Conservation (phyloP, 1,139 yeast genomes). For the Magnusiomyces starmeri region DNA sequence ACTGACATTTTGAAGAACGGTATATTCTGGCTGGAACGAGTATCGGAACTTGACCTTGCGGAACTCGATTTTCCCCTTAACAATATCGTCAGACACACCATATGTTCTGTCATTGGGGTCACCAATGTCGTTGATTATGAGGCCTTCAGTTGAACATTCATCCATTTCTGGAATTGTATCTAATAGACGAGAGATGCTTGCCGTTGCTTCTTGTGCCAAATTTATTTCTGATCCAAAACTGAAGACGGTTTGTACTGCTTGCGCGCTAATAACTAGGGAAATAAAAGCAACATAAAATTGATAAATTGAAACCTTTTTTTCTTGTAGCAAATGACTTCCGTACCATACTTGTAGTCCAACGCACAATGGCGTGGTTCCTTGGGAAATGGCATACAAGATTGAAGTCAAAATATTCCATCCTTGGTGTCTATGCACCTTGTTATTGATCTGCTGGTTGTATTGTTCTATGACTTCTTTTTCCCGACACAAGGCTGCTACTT, state of each 20-base stretch:
- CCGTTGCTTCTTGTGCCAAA: slow-evolving; percentile 51
- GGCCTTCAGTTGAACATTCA: slow-evolving; percentile 46
- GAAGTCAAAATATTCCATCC: slow-evolving; percentile 28
- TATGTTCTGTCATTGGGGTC: slow-evolving; percentile 4
- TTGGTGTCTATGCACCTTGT: slow-evolving; percentile 29
- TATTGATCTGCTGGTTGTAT: slow-evolving; percentile 28
- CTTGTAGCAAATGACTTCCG: slow-evolving; percentile 31
- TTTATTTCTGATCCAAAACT: slow-evolving; percentile 78
- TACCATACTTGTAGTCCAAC: slow-evolving; percentile 38
- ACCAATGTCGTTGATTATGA: slow-evolving; percentile 21
- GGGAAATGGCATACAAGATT: slow-evolving; percentile 30
- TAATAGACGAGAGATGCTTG: slow-evolving; percentile 65
- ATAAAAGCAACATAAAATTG: slow-evolving; percentile 36
- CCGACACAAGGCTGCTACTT: slow-evolving; percentile 35
- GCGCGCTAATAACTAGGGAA: slow-evolving; percentile 69
- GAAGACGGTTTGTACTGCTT: slow-evolving; percentile 77
- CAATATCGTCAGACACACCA: slow-evolving; percentile 23
- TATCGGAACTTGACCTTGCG: slow-evolving; percentile 62
- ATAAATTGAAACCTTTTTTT: slow-evolving; percentile 24
- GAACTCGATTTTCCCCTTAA: slow-evolving; percentile 54
- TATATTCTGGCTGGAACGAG: slow-evolving; percentile 73
- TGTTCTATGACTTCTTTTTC: slow-evolving; percentile 31
- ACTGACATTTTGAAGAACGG: slow-evolving; percentile 59
- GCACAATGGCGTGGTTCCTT: slow-evolving; percentile 35
- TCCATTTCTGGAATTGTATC: slow-evolving; percentile 60